Evolutionary conservation across 352 stramenopile species (phyloP), one percentile per base, ranked within the genome.

Genomic region (Albugo laibachii): DNA sequence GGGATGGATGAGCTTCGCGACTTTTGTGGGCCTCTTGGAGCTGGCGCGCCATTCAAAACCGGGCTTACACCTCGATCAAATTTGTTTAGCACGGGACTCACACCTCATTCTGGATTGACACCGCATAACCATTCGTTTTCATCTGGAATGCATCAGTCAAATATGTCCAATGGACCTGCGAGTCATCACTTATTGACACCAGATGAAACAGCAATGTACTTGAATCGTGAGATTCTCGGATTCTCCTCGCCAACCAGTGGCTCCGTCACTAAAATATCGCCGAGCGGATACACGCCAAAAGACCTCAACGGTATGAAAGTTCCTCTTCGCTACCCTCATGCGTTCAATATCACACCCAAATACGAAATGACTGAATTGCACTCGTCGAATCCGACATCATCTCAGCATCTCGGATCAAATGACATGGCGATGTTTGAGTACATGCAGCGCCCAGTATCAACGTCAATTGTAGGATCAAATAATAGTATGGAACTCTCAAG

Each of bases 1-100:
- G 73, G 73, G 31, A 88, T 88, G 76, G 76, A 88, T 49, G 76
- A 88, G 47, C 51, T 88, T 47, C 73, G 73, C 41, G 73, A 88
- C 52, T 88, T 88, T 52, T 83, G 72, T 46, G 72, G 72, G 12
- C 71, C 76, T 6, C 61, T 86, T 4, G 76, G 76, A 38, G 24
- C 3, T 31, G 24, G 24, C 3, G 24, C 24, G 3, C 61, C 70
- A 18, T 88, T 88, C 69, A 85, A 85, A 66, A 88, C 76, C 13
- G 76, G 76, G 2, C 50, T 88, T 13, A 88, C 76, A 12, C 76
- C 76, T 13, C 76, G 76, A 15, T 31, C 24, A 3, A 31, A 31
- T 8, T 65, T 83, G 41, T 88, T 88, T 56, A 82, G 65, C 48
- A 88, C 76, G 34, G 76, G 76, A 0, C 49, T 88, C 43, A 88